These are phyloP conservation scores for Pleurozium schreberi DNA, from an alignment of 225 moss, liverwort and hornwort genomes.

Conservation along the genomic window DNA sequence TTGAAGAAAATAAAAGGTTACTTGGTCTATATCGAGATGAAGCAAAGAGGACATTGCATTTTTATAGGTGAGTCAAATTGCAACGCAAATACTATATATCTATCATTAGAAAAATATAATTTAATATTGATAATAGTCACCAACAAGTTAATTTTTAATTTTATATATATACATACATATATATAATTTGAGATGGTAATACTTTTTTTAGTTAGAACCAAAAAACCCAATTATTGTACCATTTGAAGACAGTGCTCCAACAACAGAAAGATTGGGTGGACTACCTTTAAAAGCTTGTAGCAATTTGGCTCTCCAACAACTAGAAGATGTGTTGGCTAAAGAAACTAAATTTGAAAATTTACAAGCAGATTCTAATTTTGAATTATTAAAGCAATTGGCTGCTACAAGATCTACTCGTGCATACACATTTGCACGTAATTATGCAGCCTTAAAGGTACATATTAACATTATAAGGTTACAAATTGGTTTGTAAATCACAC, in stretches of 20 bases:
- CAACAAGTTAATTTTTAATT: background rate
- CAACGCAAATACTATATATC: background rate
- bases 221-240: background rate
- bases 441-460: constrained; percentile 3
- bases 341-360: constrained; percentile 5
- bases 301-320: background rate
- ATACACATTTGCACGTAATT: constrained; percentile 1
- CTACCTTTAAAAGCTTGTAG: constrained; percentile 21
- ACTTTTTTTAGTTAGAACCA: too few species aligned
- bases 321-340: background rate
- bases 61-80: background rate
- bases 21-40: constrained; percentile 12
- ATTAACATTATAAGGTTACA: too few species aligned
- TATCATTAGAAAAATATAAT: too few species aligned
- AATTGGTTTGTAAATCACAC: background rate
- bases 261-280: background rate
- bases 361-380: constrained; percentile 11
- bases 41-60: constrained; percentile 3
- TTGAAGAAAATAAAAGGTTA: constrained; percentile 14
- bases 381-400: constrained; percentile 2
- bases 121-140: too few species aligned
- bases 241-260: background rate
- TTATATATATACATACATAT: too few species aligned
- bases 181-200: background rate
- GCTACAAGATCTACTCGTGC: constrained; percentile 1